Evolutionary conservation across 208 protist species (phyloP), one percentile per base, ranked within the genome.

Genomic region (Blastocrithidia nonstop): DNA sequence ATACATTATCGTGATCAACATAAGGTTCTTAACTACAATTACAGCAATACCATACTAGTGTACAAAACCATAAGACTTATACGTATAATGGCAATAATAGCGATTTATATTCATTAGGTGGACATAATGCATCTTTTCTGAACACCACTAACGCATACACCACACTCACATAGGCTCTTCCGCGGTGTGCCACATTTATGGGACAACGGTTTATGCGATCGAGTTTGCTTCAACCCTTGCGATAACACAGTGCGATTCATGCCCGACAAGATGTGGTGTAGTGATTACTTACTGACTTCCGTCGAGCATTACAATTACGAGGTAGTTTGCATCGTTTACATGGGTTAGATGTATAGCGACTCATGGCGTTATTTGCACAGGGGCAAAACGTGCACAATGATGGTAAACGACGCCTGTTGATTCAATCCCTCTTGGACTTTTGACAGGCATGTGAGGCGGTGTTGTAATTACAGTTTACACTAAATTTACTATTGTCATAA

Each of bases 171-270:
- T 65, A 82, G 25, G 64, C 62, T 2, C 27, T 93, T 2, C 69
- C 74, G n/a, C 62, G 64, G 28, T 56, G 79, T 24, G 57, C 66
- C 49, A 93, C 79, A 32, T 24, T 47, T 21, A 78, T 87, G 64
- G 83, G 83, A 13, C 63, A 72, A 43, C 67, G 83, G 11, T 63
- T 85, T 17, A 58, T 93, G 15, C 69, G 71, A 11, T 65, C 66
- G 25, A 75, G 62, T 6, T 31, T 93, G 13, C 57, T 86, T 19
- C 83, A 93, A 55, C 83, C 83, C 1, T 48, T 93, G 48, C 61
- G 73, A 7, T 71, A 88, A 33, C 19, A 46, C 22, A 36, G 50
- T 8, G 69, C 68, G 7, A 79, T 93, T 33, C 55, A 75, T 39
- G 40, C 61, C 4, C 83, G 83, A 8, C 74, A 85, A 29, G 76